Evolutionary conservation across 2,329 filamentous ascomycete genomes (phyloP), one percentile per base, ranked within the genome.

Genomic region (Epichloe amarillans): DNA sequence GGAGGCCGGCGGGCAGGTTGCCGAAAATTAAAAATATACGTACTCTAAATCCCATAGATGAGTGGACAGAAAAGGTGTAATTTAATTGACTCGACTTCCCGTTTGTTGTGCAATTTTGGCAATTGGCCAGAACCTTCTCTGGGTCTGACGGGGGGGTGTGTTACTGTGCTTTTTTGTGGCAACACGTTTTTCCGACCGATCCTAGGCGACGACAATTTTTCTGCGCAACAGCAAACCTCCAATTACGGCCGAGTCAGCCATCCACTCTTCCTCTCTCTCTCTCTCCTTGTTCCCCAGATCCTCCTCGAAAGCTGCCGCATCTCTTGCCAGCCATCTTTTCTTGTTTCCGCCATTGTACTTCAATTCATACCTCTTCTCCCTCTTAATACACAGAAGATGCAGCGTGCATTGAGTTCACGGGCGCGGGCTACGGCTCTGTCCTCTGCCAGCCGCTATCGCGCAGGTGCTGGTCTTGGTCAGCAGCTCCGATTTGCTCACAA

Each of bases 401-500:
- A 98, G 81, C 88, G 93, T 73, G 89, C 89, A 73, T 80, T 98
- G 67, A 82, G 86, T 68, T 88, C 87, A 62, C 78, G 81, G 68
- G 76, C 86, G 64, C 79, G 88, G 75, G 83, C 88, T 67, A 86
- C 88, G 61, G 82, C 84, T 76, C 82, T 91, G 62, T 84, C 82
- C 58, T 79, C 84, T 67, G 79, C 77, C 68, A 73, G 82, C 62
- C 80, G 79, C 66, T 76, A 83, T 69, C 81, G 83, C 63, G 74
- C 82, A 54, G 72, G 74, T 64, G 71, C 79, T 63, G 77, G 80
- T 62, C 70, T 88, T 62, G 76, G 88, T 61, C 88, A 95, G 71
- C 91, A 97, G 76, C 82, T 95, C 70, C 82, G 93, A 68, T 98
- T 95, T 69, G 88, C 91, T 60, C 91, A 97, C 81, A 97, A 97